These are phyloP conservation scores for Tetrahymena elliotti DNA, from an alignment of 73 alveolate species.

Conservation along the genomic window DNA sequence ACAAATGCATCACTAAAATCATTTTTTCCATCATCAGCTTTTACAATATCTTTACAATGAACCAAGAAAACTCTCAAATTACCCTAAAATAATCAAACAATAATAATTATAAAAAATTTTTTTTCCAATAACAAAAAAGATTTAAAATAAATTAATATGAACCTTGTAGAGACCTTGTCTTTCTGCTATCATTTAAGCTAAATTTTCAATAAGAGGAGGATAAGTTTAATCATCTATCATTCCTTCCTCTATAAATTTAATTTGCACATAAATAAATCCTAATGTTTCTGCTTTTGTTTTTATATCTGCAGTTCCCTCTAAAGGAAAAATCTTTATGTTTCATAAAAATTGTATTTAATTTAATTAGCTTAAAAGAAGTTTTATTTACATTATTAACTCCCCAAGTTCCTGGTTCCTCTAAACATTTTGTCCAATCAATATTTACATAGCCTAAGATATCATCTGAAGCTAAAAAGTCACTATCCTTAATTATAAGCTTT, in stretches of 20 bases:
- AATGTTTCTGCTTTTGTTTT: conserved; percentile 9
- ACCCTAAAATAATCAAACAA: background rate
- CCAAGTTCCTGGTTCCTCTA: conserved; percentile 28
- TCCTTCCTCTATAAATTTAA: conserved; percentile 27
- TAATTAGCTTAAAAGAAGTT: too few relatives aligned
- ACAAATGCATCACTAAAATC: conserved; percentile 27
- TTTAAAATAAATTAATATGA: background rate
- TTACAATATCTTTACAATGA: conserved; percentile 13
- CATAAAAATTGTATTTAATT: background rate
- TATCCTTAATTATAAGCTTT: conserved; percentile 18
- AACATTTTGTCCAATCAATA: conserved; percentile 17
- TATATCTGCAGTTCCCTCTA: conserved; percentile 6
- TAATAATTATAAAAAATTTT: too few relatives aligned
- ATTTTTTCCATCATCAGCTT: conserved; percentile 15
- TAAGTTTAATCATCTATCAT: conserved; percentile 35
- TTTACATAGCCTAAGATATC: conserved; percentile 9
- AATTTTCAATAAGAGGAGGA: conserved; percentile 24
- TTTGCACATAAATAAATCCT: conserved; percentile 12
- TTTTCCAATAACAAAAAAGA: background rate
- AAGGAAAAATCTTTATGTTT: background rate
- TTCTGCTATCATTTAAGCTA: conserved; percentile 3
- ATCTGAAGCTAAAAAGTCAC: conserved; percentile 3
- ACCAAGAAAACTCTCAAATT: conserved; percentile 18
- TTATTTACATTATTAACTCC: conserved; percentile 22
- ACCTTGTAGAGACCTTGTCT: conserved; percentile 6